Base-by-base conservation (phyloP, 306 rosid genomes). In the Corylus heterophylla region DNA sequence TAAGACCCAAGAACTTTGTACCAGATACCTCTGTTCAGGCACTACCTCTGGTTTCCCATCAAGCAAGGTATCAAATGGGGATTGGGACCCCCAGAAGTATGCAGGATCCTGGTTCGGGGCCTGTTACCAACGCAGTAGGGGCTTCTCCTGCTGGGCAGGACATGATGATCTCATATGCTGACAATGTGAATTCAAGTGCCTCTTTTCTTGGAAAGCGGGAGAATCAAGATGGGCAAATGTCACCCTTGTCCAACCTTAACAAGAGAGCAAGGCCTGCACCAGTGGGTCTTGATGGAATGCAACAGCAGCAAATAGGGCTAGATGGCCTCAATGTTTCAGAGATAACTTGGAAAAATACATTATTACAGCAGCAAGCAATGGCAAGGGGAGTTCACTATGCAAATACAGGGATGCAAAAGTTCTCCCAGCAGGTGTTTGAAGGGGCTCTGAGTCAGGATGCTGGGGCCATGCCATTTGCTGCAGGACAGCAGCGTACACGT, bases 111-210 rank as follows among this genome's bases (percentile, higher is more conserved):
- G 92, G 88, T 45, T 75, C 91, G n/a, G 78, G 85, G 59, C 75
- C 89, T 75, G 83, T 90, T 80, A 83, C 80, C 54, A 88, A 88
- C 83, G 58, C 87, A 56, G 79, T 90, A 1, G 92, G 79, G 69
- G 87, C 89, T 78, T 85, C 95, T 63, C 86, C 92, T 86, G 77
- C 88, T 79, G 86, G 91, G 75, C 98, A 87, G 80, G 99, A 96
- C 75, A 63, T 81, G 75, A 76, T 85, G 78, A 84, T 84, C 62
- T 85, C 97, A 1, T 90, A 89, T 78, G 84, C 85, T 14, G 97
- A 90, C 73, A 90, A 86, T 83, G 62, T 86, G 50, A 91, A 82
- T 59, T 45, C 91, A 58, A 78, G 80, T 82, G 68, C 79, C 85
- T 74, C 96, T 82, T 76, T 86, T 88, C 90, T 44, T 64, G 89